Base-by-base conservation (phyloP, 306 rosid genomes). In the Lathyrus aphaca region DNA sequence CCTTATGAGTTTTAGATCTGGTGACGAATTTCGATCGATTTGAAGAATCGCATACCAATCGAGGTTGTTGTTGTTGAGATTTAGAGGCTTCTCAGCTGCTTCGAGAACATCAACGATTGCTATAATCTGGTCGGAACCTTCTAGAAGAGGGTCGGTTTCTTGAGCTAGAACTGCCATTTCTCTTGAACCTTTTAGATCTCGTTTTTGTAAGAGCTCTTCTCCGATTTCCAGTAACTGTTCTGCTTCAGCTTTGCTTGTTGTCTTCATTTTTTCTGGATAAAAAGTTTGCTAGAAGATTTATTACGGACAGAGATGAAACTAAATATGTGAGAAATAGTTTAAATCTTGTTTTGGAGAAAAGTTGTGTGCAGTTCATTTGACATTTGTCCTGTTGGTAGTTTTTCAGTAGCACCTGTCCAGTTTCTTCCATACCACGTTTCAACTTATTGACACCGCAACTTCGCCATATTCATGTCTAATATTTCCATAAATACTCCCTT, bases 21-120 rank as follows among this genome's bases (percentile, higher is more conserved):
- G 83, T 14, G 84, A 35, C 0, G 2, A 71, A n/a, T 75, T 69
- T 23, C 82, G 83, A 21, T 87, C 87, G 6, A 87, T 14, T 42
- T 86, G 96, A 46, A 95, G 95, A 35, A 95, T 81, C 1, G 85
- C 72, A 81, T 95, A 95, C 97, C 95, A 95, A 37, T 91, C 95
- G 37, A 77, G 85, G 60, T 85, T 84, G 45, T 71, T 70, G 82
- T 73, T 79, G 87, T 73, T 82, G 32, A 85, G 19, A 84, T 71
- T 82, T 32, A 86, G 29, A 37, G 85, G 91, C 27, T 77, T 81
- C 10, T 91, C 92, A 0, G 94, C 76, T 5, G 96, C 92, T 46
- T 77, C 45, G 15, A 94, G 84, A 12, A 91, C 99, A 35, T 94
- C 99, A 6, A 63, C 82, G 23, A 94, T 81, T 39, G 99, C 96